Conservation (phyloP, 345 rosid species). For the Viola odorata region DNA sequence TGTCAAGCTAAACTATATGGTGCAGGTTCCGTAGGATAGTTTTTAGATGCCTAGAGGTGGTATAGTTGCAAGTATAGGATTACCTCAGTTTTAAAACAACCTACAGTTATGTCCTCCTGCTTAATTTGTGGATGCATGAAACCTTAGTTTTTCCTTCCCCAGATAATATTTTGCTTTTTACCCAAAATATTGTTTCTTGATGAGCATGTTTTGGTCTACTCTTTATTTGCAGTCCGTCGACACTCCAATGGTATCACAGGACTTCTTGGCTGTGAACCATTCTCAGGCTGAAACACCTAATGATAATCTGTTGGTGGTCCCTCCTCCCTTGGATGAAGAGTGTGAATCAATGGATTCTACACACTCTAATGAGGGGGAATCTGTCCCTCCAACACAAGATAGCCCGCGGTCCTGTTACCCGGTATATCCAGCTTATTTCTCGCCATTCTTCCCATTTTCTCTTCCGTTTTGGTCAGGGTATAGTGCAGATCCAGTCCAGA, state of each 20-base stretch:
- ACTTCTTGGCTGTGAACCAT: conserved; percentile 38
- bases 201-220: neutral
- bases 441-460: conserved; percentile 40
- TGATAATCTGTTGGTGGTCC: conserved; percentile 37
- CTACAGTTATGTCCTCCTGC: too few relatives aligned
- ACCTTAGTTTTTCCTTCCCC: neutral
- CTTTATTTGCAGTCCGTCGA: conserved; percentile 50
- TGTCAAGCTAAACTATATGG: too few relatives aligned
- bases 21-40: too few relatives aligned
- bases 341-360: conserved; percentile 95
- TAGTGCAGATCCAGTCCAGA: conserved; percentile 31
- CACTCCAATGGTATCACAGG: conserved; percentile 48
- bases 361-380: conserved; percentile 65
- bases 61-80: too few relatives aligned
- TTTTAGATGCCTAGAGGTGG: too few relatives aligned
- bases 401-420: conserved; percentile 37
- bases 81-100: too few relatives aligned
- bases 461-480: conserved; percentile 27
- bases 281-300: conserved; percentile 39
- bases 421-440: conserved; percentile 33
- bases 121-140: too few relatives aligned
- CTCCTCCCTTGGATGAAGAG: conserved; percentile 70
- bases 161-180: neutral
- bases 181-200: neutral
- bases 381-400: conserved; percentile 41